Conservation (phyloP, 768 basidiomycete species). For the Podaxis carcinomalis region DNA sequence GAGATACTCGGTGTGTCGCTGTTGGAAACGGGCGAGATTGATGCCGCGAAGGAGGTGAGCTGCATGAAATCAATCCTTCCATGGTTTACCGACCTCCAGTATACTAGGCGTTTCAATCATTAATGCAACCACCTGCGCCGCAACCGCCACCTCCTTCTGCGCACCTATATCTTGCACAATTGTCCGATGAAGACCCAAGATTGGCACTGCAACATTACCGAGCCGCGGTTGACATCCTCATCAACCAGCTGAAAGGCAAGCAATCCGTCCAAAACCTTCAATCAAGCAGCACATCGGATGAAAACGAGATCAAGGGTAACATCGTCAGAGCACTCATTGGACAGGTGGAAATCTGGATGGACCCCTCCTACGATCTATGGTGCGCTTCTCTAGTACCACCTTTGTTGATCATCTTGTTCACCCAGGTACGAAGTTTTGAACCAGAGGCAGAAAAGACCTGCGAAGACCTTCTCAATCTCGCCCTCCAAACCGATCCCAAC, state of each 20-base stretch:
- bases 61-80: neutral
- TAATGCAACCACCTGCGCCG: slow-evolving; percentile 61
- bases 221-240: slow-evolving; percentile 71
- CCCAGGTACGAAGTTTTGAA: slow-evolving; percentile 55
- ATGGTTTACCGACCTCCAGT: neutral
- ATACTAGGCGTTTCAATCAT: slow-evolving; percentile 53
- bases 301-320: slow-evolving; percentile 58
- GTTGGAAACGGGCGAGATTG: slow-evolving; percentile 75
- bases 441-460: slow-evolving; percentile 79
- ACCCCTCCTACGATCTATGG: slow-evolving; percentile 85
- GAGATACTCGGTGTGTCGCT: slow-evolving; percentile 80
- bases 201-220: slow-evolving; percentile 73
- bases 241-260: slow-evolving; percentile 71
- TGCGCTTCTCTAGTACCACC: slow-evolving; percentile 24
- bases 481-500: slow-evolving; percentile 66
- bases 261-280: slow-evolving; percentile 40
- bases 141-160: slow-evolving; percentile 78
- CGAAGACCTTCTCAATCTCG: slow-evolving; percentile 69
- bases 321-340: slow-evolving; percentile 78
- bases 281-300: slow-evolving; percentile 34
- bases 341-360: slow-evolving; percentile 97
- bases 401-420: neutral
- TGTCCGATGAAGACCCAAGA: slow-evolving; percentile 73
- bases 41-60: slow-evolving; percentile 62
- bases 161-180: slow-evolving; percentile 86